Conservation (phyloP, 2,329 filamentous ascomycete genomes). For the Aureobasidium sp. region DNA sequence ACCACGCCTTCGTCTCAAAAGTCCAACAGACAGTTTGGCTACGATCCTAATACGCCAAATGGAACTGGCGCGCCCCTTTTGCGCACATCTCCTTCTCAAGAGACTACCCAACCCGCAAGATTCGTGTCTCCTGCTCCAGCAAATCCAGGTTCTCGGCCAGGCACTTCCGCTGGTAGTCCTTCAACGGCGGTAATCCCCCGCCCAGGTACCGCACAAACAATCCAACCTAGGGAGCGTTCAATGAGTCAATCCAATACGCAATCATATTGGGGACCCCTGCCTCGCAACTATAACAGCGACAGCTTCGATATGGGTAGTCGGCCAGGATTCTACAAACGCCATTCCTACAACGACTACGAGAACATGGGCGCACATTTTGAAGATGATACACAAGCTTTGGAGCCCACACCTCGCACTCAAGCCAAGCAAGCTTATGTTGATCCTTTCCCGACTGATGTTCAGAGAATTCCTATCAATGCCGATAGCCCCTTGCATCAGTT, state of each 20-base stretch:
- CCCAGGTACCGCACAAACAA: not conserved
- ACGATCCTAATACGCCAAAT: not conserved
- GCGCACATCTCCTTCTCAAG: not conserved
- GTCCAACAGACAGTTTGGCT: not conserved
- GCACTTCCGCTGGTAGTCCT: not conserved
- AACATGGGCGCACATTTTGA: not conserved
- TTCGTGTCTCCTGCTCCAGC: not conserved
- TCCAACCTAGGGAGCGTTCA: not conserved
- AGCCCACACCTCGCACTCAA: not conserved
- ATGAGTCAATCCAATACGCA: not conserved
- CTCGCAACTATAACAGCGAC: not conserved
- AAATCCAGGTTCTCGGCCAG: not conserved
- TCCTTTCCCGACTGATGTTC: not conserved
- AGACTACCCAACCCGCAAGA: not conserved
- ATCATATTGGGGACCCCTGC: not conserved
- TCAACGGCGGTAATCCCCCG: not conserved
- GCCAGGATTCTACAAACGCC: not conserved
- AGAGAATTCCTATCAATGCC: not conserved
- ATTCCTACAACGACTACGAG: slow-evolving; percentile 3
- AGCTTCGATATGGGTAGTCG: not conserved
- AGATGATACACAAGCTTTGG: not conserved
- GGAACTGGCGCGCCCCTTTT: not conserved
- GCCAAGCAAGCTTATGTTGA: slow-evolving; percentile 1
- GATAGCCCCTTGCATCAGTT: not conserved
- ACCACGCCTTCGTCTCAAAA: not conserved